Percentiles rank a stretch among this genome's conserved stretches.
These are phyloP conservation scores for Metschnikowia anglica DNA, from an alignment of 805 yeast genomes.

Conservation along the genomic window DNA sequence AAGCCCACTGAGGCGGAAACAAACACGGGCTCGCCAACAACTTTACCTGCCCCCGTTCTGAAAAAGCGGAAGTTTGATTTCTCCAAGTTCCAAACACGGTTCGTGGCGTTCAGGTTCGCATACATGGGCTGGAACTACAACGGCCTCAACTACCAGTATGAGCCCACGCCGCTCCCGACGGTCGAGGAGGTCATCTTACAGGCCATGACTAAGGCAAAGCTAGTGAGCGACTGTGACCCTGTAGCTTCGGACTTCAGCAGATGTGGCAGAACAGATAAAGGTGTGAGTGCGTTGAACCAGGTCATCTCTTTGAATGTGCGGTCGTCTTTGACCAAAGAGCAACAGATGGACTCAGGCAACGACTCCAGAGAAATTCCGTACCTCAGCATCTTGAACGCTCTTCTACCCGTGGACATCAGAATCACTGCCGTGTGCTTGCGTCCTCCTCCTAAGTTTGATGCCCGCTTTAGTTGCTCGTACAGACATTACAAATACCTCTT, in stretches of 20 bases:
- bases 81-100: slow-evolving; percentile 58
- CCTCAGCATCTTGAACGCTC: slow-evolving; percentile 67
- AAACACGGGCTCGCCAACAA: no score
- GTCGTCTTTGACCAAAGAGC: slow-evolving; percentile 61
- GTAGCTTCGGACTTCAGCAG: slow-evolving; percentile 72
- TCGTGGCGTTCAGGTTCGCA: slow-evolving; percentile 78
- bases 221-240: slow-evolving; percentile 62
- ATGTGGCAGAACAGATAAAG: slow-evolving; percentile 93
- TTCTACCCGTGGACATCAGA: slow-evolving; percentile 78
- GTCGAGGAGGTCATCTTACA: slow-evolving; percentile 76
- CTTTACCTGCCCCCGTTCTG: not conserved
- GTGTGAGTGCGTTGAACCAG: slow-evolving; percentile 97
- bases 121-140: slow-evolving; percentile 94
- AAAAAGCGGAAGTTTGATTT: slow-evolving; percentile 55
- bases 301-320: slow-evolving; percentile 80
- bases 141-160: slow-evolving; percentile 82
- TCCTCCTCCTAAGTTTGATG: slow-evolving; percentile 83
- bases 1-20: no score
- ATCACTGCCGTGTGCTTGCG: slow-evolving; percentile 79
- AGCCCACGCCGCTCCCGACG: slow-evolving; percentile 76
- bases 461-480: slow-evolving; percentile 83
- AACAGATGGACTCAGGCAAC: slow-evolving; percentile 53
- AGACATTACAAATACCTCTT: slow-evolving; percentile 88
- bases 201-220: slow-evolving; percentile 64
- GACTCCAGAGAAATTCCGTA: slow-evolving; percentile 78